Conservation (phyloP, 2,329 filamentous ascomycete species). For the Hymenoscyphus albidus region DNA sequence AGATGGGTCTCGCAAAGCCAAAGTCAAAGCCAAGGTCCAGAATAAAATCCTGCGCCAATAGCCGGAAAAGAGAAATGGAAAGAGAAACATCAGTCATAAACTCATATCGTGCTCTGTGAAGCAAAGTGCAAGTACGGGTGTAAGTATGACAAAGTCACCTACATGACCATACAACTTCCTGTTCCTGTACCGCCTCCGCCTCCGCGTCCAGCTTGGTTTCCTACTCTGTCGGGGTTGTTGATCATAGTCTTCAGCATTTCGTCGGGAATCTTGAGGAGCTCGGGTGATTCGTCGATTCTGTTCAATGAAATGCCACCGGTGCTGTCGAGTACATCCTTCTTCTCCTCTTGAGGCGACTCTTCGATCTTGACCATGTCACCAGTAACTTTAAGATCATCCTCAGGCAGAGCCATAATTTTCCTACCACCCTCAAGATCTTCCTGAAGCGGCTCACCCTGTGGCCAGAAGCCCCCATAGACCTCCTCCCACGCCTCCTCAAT, state of each 20-base stretch:
- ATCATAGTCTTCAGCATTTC: too few relatives aligned
- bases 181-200: conserved; percentile 13
- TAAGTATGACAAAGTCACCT: background rate
- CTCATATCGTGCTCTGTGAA: background rate
- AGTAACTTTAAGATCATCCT: background rate
- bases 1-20: background rate
- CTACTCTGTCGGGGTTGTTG: background rate
- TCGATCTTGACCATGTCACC: background rate
- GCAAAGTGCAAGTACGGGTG: background rate
- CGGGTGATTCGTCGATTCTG: too few relatives aligned
- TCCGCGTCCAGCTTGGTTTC: conserved; percentile 9
- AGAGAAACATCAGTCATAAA: background rate
- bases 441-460: conserved; percentile 12
- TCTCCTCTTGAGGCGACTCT: background rate
- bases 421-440: background rate
- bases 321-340: background rate
- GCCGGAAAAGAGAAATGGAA: background rate
- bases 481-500: conserved; percentile 10
- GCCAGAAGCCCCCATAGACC: conserved; percentile 16
- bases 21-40: background rate
- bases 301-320: too few relatives aligned
- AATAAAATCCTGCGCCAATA: background rate
- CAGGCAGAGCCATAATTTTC: background rate
- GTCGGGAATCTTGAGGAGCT: too few relatives aligned
- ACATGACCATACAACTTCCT: conserved; percentile 21